Evolutionary conservation across 2,329 filamentous ascomycete species (phyloP), one percentile per base, ranked within the genome.

Genomic region (Aspergillus pseudotamarii): DNA sequence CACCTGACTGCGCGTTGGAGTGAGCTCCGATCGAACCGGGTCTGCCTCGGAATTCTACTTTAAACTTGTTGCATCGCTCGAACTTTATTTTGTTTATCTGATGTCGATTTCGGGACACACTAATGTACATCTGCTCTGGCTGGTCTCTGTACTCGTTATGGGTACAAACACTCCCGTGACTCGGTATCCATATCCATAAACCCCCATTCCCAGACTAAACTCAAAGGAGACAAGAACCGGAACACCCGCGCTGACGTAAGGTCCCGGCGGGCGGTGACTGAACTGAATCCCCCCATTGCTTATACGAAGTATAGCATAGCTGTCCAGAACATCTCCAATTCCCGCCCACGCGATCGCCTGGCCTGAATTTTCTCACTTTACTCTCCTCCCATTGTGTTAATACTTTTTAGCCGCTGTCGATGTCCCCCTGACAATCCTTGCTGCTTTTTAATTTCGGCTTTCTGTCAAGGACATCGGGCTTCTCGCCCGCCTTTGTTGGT

Each of bases 401-500:
- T 41, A 48, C 46, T 61, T 50, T 54, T 38, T 53, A 28, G 6
- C 23, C 46, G 30, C 57, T 61, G 51, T 67, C 62, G 69, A 70
- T 71, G 71, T 68, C 55, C 53, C 36, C 58, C 54, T 67, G 62
- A 69, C 41, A 46, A 56, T 8, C 5, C 34, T 41, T 6, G 19
- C 45, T 16, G 38, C 28, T 41, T 54, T 32, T n/a, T 26, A 43
- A 45, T 48, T 62, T 56, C 59, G 60, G 66, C 54, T 54, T 65
- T 48, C 66, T 64, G 62, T 73, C 68, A 64, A 76, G 77, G 74
- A 74, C 65, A 65, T 62, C 66, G 64, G 68, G 69, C 65, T 71
- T 65, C 59, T 63, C 64, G 65, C 67, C 65, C 67, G 51, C 57
- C 38, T 62, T 61, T 60, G 64, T 71, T 67, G 70, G 64, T 71